Percentiles rank a stretch among this genome's conserved stretches.
phyloP scores from a whole-genome alignment of 139 green algal species.

The Chlorella sp. region DNA sequence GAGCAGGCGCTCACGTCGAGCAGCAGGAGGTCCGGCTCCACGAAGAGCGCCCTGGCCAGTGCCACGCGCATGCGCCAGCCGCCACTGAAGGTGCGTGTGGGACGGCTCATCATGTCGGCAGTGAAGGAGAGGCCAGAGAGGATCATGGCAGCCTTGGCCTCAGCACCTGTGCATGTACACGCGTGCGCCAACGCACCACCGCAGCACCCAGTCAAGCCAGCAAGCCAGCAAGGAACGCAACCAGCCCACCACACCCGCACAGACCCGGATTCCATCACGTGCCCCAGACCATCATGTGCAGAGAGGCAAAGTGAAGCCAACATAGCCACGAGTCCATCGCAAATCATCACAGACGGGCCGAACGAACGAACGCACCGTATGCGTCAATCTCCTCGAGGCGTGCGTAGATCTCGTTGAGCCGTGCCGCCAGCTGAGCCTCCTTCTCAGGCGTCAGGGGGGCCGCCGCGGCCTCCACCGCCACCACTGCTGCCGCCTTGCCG shows the following conservation, averaged over 20 bases:
- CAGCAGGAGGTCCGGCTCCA: slow-evolving; percentile 65
- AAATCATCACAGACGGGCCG: too few relatives aligned
- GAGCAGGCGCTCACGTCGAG: background rate
- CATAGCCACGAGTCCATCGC: too few relatives aligned
- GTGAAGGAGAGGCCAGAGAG: slow-evolving; percentile 77
- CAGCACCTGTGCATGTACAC: slow-evolving; percentile 28
- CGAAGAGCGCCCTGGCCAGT: slow-evolving; percentile 76
- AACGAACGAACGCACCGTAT: too few relatives aligned
- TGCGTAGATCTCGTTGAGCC: slow-evolving; percentile 54
- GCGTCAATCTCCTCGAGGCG: slow-evolving; percentile 84
- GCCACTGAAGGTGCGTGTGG: slow-evolving; percentile 64
- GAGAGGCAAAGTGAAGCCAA: too few relatives aligned
- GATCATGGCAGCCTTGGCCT: slow-evolving; percentile 69
- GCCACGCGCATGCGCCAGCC: slow-evolving; percentile 60
- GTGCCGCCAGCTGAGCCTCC: slow-evolving; percentile 17
- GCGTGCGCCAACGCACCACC: background rate
- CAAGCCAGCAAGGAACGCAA: background rate
- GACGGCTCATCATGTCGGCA: slow-evolving; percentile 53
- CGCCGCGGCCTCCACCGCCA: background rate
- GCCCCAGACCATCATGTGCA: too few relatives aligned
- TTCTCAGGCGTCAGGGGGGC: background rate
- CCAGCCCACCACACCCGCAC: background rate
- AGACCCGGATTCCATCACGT: background rate
- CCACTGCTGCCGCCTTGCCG: slow-evolving; percentile 23
- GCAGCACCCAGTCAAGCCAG: too few relatives aligned